Percentiles rank a stretch among this genome's conserved stretches.
phyloP scores from a whole-genome alignment of 1,139 yeast species.

The Scheffersomyces illinoinensis region DNA sequence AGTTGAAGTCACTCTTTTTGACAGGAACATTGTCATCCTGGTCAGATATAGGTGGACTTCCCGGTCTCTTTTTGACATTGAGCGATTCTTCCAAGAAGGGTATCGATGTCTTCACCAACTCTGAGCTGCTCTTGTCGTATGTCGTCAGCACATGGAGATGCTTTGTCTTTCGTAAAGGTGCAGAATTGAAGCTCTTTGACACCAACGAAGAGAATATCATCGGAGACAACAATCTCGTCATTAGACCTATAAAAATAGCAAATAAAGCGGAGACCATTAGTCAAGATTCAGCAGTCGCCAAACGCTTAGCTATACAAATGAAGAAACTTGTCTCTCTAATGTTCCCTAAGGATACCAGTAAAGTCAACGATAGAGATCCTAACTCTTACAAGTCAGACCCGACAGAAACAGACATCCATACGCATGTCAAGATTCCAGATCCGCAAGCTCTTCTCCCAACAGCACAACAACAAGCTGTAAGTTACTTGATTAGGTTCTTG shows the following conservation, averaged over 20 bases:
- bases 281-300: neutral
- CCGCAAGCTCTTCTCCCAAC: slow-evolving; percentile 18
- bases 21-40: slow-evolving; percentile 71
- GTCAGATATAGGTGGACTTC: slow-evolving; percentile 82
- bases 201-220: slow-evolving; percentile 35
- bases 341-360: slow-evolving; percentile 52
- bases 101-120: slow-evolving; percentile 38
- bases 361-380: slow-evolving; percentile 38
- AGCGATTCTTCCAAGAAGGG: slow-evolving; percentile 73
- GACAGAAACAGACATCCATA: slow-evolving; percentile 41
- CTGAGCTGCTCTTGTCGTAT: slow-evolving; percentile 47
- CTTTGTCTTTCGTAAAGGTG: slow-evolving; percentile 83
- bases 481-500: slow-evolving; percentile 64
- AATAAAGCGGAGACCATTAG: neutral
- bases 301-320: slow-evolving; percentile 18
- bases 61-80: slow-evolving; percentile 83
- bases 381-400: slow-evolving; percentile 43
- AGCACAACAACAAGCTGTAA: slow-evolving; percentile 34
- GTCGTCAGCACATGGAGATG: slow-evolving; percentile 80
- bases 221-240: slow-evolving; percentile 53
- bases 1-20: slow-evolving; percentile 64
- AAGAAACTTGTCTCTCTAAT: slow-evolving; percentile 39
- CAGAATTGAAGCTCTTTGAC: slow-evolving; percentile 50
- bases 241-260: slow-evolving; percentile 50
- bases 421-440: slow-evolving; percentile 39